Evolutionary conservation across 306 rosid species (phyloP).

Genomic region (Sechiopsis laciniata): DNA sequence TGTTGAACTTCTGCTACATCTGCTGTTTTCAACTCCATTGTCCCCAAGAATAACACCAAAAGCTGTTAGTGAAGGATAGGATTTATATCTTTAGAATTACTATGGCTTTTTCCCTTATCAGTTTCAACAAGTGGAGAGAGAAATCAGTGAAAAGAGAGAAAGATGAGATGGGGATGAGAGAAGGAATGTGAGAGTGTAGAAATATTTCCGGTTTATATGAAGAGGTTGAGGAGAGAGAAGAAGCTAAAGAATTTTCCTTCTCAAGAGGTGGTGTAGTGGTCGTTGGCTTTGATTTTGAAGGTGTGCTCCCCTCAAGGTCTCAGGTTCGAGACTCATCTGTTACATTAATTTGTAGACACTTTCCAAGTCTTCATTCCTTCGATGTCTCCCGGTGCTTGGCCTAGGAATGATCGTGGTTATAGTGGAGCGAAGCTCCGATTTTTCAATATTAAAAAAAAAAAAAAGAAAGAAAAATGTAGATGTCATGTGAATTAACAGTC

Average conservation of each 20-base stretch:
- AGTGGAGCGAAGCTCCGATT: no score
- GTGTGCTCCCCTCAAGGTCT: no score
- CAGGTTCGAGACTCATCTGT: no score
- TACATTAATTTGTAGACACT: no score
- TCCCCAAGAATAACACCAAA: background rate
- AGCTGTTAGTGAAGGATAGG: background rate
- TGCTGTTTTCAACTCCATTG: slow-evolving; percentile 37
- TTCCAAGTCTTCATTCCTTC: no score
- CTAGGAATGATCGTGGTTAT: no score
- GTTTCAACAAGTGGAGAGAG: background rate
- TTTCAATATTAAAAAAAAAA: no score
- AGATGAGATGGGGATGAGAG: background rate
- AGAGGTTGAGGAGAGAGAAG: slow-evolving; percentile 33
- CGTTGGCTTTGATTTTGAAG: no score
- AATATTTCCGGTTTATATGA: slow-evolving; percentile 32
- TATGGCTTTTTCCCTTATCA: background rate
- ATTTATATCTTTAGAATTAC: background rate
- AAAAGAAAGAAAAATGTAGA: slow-evolving; percentile 21
- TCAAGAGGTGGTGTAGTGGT: no score
- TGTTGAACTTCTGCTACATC: slow-evolving; percentile 25
- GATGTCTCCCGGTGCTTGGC: no score
- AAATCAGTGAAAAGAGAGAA: background rate
- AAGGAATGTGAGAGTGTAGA: slow-evolving; percentile 35
- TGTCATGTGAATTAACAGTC: background rate
- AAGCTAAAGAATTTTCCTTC: slow-evolving; percentile 2